phyloP scores from a whole-genome alignment of 805 yeast genomes.

The Komagataella pseudopastoris region DNA sequence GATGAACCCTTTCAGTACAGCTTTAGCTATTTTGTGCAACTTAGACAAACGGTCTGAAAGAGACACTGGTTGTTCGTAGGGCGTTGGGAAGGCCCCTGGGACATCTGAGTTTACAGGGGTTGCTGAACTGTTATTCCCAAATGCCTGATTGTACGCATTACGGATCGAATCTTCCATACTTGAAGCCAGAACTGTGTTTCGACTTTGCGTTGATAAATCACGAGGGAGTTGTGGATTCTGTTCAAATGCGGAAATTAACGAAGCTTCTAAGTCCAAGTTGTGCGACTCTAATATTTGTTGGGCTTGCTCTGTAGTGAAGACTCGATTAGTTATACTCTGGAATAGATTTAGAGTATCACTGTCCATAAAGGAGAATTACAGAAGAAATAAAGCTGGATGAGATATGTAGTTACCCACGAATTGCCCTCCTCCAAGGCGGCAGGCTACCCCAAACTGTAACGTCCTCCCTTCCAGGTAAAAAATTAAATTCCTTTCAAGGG shows the following conservation, averaged over 20 bases:
- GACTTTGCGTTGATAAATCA: not conserved
- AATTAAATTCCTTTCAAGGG: not conserved
- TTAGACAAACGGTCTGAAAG: not conserved
- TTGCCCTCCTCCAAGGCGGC: not conserved
- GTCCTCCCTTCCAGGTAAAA: not conserved
- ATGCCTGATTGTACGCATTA: not conserved
- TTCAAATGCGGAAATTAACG: not conserved
- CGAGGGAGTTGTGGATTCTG: not conserved
- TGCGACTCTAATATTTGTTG: not conserved
- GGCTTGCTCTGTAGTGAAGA: not conserved
- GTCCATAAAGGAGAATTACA: not conserved
- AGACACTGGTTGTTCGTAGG: not conserved
- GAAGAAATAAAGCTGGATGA: not conserved
- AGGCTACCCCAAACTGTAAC: not conserved
- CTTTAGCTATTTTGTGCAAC: not conserved
- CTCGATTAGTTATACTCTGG: not conserved
- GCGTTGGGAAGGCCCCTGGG: not conserved
- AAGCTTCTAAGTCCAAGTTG: not conserved
- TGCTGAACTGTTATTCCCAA: not conserved
- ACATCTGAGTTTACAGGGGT: not conserved
- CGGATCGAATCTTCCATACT: not conserved
- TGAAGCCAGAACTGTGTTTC: not conserved
- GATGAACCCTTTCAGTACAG: not conserved
- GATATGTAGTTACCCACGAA: not conserved
- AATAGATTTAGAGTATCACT: not conserved